Evolutionary conservation across 2,329 filamentous ascomycete genomes (phyloP), one percentile per base, ranked within the genome.

Genomic region (Colletotrichum sp.): DNA sequence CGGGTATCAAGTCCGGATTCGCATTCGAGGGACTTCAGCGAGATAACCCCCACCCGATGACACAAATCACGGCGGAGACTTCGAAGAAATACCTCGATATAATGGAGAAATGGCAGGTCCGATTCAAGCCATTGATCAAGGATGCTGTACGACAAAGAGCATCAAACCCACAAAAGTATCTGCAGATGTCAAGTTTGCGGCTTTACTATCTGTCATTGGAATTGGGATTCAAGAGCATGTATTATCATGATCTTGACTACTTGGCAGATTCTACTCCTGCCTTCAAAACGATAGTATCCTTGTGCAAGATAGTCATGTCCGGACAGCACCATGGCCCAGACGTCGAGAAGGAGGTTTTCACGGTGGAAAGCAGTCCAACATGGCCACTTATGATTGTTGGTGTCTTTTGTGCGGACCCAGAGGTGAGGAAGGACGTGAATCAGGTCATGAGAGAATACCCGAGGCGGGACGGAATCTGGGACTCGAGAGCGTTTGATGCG

Each of bases 391-490:
- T 87, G 57, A 78, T 87, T 3, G 82, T 83, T 3, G 81, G 87
- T 1, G 85, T 86, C 76, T 84, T 84, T 15, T 88, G 86, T 44
- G 82, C 84, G 8, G 84, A 87, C 59, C 78, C 80, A 3, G 72
- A 78, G 0, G 83, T 88, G 6, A 82, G 86, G 15, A 81, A 83
- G 9, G 85, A 88, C 2, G 85, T 87, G 11, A 83, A 86, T 13
- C 80, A 83, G 11, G 83, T 89, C 25, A 78, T 89, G n/a, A 80
- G 80, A 5, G 79, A 83, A 32, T 86, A 87, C 30, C 86, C 86
- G 7, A 83, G 86, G 7, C 84, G 85, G 36, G 88, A 88, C 72
- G 86, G 85, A 3, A 82, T 88, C 11, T 85, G 86, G 25, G 86
- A 88, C 74, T 87, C 84, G 32, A 81, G 85, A 12, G 80, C 86